Conservation (phyloP, 441 rosid species). For the Pelargonium australe region DNA sequence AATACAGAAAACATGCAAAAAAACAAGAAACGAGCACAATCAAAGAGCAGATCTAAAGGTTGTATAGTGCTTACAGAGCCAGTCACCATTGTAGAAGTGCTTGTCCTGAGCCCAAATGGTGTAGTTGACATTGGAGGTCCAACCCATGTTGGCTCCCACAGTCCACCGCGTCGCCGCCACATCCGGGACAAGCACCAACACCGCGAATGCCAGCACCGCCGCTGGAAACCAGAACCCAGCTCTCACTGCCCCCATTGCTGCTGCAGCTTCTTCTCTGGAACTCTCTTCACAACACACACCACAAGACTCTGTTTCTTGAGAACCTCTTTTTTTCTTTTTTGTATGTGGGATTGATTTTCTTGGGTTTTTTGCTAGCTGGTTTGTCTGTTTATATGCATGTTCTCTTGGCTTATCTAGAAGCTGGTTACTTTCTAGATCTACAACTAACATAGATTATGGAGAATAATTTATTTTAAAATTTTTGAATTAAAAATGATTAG, state of each 20-base stretch:
- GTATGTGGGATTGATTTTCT: not conserved
- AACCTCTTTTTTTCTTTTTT: not conserved
- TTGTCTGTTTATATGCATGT: slow-evolving; percentile 8
- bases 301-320: not conserved
- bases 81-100: slow-evolving; percentile 78
- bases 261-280: too few relatives aligned
- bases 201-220: slow-evolving; percentile 17
- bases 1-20: not conserved
- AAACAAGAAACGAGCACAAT: not conserved
- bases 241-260: slow-evolving; percentile 4
- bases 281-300: too few relatives aligned
- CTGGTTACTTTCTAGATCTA: slow-evolving; percentile 6
- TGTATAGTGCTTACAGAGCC: slow-evolving; percentile 64
- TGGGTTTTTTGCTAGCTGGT: not conserved
- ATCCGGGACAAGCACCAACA: slow-evolving; percentile 34
- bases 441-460: not conserved
- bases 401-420: not conserved
- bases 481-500: not conserved
- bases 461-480: not conserved
- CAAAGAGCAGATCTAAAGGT: not conserved
- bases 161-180: slow-evolving; percentile 54
- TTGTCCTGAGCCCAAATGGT: slow-evolving; percentile 70
- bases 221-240: slow-evolving; percentile 6
- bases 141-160: slow-evolving; percentile 56
- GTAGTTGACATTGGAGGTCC: slow-evolving; percentile 64